Percentiles rank a stretch among this genome's conserved stretches.
These are phyloP conservation scores for Aspergillus jensenii DNA, from an alignment of 2,329 filamentous ascomycete genomes.

Conservation along the genomic window DNA sequence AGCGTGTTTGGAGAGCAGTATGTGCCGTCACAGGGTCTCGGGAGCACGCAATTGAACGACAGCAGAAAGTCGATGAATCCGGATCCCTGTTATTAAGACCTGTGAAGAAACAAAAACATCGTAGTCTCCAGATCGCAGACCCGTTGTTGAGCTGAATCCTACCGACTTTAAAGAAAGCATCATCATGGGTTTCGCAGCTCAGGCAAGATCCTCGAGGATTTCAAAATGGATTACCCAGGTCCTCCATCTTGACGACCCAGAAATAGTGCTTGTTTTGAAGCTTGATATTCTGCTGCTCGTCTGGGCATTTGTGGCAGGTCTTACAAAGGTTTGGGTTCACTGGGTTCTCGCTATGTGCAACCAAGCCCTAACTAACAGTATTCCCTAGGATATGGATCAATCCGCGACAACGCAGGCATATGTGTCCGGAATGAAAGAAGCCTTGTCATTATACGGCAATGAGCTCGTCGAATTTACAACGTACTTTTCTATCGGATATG, in stretches of 20 bases:
- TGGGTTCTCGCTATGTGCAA: background rate
- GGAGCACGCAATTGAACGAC: background rate
- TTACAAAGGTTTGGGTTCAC: conserved; percentile 4
- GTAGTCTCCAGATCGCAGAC: background rate
- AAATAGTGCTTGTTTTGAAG: conserved; percentile 7
- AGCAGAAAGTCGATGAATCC: background rate
- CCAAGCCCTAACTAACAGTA: background rate
- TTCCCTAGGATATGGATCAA: conserved; percentile 11
- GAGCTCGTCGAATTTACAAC: conserved; percentile 44
- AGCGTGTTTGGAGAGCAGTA: background rate
- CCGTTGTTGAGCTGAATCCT: background rate
- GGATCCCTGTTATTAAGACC: too few species aligned
- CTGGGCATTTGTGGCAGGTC: conserved; percentile 11
- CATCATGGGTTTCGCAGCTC: background rate
- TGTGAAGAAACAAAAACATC: background rate
- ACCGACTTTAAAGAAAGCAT: background rate
- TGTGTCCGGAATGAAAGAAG: conserved; percentile 42
- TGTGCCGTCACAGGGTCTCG: background rate
- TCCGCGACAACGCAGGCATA: conserved; percentile 29
- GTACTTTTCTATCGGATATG: conserved; percentile 42
- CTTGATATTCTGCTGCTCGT: conserved; percentile 5
- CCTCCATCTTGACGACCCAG: background rate
- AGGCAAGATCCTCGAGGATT: background rate
- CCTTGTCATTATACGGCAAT: conserved; percentile 40
- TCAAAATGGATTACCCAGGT: background rate